Conservation (phyloP, 2,329 filamentous ascomycete species). For the Arthrinium puccinioides region DNA sequence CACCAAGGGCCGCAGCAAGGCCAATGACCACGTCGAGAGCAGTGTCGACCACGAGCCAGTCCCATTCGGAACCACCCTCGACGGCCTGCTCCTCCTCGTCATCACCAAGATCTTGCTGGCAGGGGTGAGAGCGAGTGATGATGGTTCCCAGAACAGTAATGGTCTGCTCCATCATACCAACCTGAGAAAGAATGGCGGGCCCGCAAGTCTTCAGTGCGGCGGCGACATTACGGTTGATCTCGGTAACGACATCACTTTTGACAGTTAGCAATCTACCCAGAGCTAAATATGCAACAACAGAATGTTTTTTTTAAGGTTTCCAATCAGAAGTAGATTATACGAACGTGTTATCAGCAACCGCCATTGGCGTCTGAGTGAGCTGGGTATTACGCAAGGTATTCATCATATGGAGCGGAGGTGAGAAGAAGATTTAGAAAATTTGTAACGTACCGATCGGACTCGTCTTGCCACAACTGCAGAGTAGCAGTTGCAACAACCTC, state of each 20-base stretch:
- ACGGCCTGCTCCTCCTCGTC: slow-evolving; percentile 70
- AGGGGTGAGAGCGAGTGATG: slow-evolving; percentile 84
- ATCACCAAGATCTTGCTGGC: slow-evolving; percentile 82
- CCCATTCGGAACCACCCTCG: slow-evolving; percentile 82
- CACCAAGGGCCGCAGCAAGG: slow-evolving; percentile 73
- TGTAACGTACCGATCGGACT: slow-evolving; percentile 80
- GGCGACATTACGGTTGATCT: slow-evolving; percentile 90
- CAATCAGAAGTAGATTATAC: slow-evolving; percentile 25
- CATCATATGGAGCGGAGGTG: slow-evolving; percentile 61
- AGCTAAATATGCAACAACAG: too few species aligned
- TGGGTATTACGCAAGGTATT: slow-evolving; percentile 91
- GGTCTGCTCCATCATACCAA: slow-evolving; percentile 67
- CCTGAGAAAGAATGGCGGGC: slow-evolving; percentile 71
- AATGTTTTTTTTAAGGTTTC: too few species aligned
- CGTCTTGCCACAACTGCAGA: slow-evolving; percentile 78
- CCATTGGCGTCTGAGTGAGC: slow-evolving; percentile 96
- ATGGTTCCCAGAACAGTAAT: slow-evolving; percentile 70
- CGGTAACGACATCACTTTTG: slow-evolving; percentile 74
- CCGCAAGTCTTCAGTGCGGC: slow-evolving; percentile 88
- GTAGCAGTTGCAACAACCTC: slow-evolving; percentile 81
- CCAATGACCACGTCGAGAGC: slow-evolving; percentile 86
- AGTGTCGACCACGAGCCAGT: slow-evolving; percentile 95
- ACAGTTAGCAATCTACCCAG: slow-evolving; percentile 37
- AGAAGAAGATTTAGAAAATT: slow-evolving; percentile 10
- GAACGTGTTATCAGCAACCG: slow-evolving; percentile 87